Evolutionary conservation across 495 filamentous ascomycete species (phyloP).

Genomic region (Penicillium taxi): DNA sequence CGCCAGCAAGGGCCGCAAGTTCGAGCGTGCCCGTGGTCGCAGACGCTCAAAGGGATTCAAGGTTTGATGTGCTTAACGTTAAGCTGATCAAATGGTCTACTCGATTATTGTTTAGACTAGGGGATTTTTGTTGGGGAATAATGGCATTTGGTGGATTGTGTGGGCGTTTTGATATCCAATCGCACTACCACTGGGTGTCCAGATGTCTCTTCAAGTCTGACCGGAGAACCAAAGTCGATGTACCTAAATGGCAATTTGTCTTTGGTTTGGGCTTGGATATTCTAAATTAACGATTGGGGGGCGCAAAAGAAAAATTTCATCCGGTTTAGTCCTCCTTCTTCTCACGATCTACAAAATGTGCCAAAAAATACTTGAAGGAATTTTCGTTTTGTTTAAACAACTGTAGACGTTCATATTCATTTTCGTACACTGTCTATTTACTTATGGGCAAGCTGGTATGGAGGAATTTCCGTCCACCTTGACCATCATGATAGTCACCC

Average conservation of each 20-base stretch:
- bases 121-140: constrained; percentile 11
- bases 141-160: constrained; percentile 8
- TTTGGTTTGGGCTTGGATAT: constrained; percentile 19
- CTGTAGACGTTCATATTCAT: constrained; percentile 3
- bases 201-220: constrained; percentile 12
- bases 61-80: too few relatives aligned
- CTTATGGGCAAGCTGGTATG: constrained; percentile 24
- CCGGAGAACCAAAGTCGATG: constrained; percentile 20
- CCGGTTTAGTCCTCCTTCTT: constrained; percentile 27
- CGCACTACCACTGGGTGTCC: constrained; percentile 12
- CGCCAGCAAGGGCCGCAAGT: constrained; percentile 97
- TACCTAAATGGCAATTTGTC: constrained; percentile 20
- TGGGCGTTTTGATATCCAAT: constrained; percentile 7
- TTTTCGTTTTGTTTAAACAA: constrained; percentile 1
- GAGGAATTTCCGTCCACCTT: constrained; percentile 40
- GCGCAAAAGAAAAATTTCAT: constrained; percentile 28
- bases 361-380: constrained; percentile 17
- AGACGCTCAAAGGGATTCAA: constrained; percentile 97
- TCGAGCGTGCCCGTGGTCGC: constrained; percentile 95
- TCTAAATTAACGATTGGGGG: constrained; percentile 20
- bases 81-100: too few relatives aligned
- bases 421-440: constrained; percentile 4
- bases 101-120: constrained; percentile 7
- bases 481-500: constrained; percentile 62
- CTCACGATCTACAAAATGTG: constrained; percentile 22